Evolutionary conservation across 495 filamentous ascomycete species (phyloP).

Genomic region (Astrothelium subdiscretum): DNA sequence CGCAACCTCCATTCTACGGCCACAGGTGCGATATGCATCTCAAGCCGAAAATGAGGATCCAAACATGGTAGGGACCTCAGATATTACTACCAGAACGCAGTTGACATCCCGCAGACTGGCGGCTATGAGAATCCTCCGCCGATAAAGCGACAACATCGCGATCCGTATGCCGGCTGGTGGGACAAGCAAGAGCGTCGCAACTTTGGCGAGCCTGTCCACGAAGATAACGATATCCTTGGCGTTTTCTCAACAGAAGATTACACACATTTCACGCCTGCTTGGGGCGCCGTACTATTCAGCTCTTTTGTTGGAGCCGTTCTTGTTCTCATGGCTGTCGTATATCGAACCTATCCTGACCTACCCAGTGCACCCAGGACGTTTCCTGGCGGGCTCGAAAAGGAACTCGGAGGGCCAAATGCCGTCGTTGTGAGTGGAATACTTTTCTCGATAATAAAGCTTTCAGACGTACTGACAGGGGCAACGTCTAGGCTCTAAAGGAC

Average conservation of each 20-base stretch:
- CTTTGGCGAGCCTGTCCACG: conserved; percentile 89
- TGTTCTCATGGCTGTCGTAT: conserved; percentile 58
- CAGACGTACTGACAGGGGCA: background rate
- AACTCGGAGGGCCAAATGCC: conserved; percentile 60
- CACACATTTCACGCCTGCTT: conserved; percentile 63
- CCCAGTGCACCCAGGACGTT: conserved; percentile 66
- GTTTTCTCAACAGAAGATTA: conserved; percentile 86
- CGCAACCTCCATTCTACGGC: conserved; percentile 10
- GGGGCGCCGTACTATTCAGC: conserved; percentile 62
- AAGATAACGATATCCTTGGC: conserved; percentile 92
- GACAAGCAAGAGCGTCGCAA: conserved; percentile 94
- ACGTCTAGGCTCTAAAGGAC: background rate
- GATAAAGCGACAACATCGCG: conserved; percentile 76
- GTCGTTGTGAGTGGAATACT: conserved; percentile 19
- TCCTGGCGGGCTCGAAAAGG: conserved; percentile 69
- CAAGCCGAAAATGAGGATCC: conserved; percentile 58
- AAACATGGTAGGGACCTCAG: conserved; percentile 46
- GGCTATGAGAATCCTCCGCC: conserved; percentile 80
- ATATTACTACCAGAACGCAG: background rate
- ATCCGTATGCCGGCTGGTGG: conserved; percentile 94
- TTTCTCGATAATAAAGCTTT: background rate
- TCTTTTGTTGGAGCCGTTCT: conserved; percentile 59
- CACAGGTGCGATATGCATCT: conserved; percentile 13
- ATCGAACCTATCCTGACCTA: conserved; percentile 74
- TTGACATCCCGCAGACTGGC: conserved; percentile 53